These are phyloP conservation scores for Aphanomyces astaci DNA, from an alignment of 352 stramenopile genomes.

Conservation along the genomic window DNA sequence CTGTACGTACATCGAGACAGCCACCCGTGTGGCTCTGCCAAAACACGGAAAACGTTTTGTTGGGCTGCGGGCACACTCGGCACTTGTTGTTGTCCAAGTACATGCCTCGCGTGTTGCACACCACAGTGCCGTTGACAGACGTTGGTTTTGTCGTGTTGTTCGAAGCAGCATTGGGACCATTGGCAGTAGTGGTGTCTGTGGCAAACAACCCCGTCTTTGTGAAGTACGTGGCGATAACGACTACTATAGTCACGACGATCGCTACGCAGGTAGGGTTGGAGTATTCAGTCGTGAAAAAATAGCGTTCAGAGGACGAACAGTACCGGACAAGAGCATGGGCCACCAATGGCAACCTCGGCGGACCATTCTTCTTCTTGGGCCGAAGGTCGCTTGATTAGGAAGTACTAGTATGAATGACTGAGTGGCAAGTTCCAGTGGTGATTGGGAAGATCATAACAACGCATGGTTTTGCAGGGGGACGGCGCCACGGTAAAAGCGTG, in stretches of 20 bases:
- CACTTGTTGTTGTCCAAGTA: constrained; percentile 3
- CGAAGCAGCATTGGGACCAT: background rate
- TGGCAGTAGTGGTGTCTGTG: background rate
- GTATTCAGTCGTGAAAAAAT: too few species aligned
- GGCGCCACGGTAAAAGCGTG: background rate
- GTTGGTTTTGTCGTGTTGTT: background rate
- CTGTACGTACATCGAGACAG: background rate
- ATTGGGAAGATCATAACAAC: too few species aligned
- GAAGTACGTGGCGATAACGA: background rate
- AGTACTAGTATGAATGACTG: too few species aligned
- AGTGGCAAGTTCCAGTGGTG: too few species aligned
- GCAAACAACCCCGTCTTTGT: constrained; percentile 1
- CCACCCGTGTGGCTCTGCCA: constrained; percentile 16
- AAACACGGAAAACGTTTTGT: constrained; percentile 21
- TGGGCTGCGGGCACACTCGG: background rate
- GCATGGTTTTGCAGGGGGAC: background rate
- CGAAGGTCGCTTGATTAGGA: too few species aligned
- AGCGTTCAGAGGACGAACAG: too few species aligned
- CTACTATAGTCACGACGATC: background rate
- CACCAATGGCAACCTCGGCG: background rate
- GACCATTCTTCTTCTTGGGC: background rate
- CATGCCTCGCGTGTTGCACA: background rate
- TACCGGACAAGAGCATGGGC: background rate
- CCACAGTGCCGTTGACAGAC: background rate
- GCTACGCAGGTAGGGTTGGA: too few species aligned